Base-by-base conservation (phyloP, 2,329 filamentous ascomycete species). In the Verticillium zaregamsianum region DNA sequence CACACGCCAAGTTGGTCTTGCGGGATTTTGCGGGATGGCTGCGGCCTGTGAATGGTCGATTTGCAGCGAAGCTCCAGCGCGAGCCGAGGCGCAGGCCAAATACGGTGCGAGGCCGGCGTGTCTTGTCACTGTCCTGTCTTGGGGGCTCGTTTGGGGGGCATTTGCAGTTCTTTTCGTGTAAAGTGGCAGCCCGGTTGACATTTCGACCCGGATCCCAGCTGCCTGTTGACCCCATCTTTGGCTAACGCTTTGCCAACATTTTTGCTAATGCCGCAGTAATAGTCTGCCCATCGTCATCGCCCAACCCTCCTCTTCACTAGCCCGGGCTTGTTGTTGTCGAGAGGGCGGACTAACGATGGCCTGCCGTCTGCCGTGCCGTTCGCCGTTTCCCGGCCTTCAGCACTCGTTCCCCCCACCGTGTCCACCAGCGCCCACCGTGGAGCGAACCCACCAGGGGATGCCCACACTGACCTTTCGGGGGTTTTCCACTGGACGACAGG, bases 11-110 rank as follows among this genome's bases (percentile, higher is more conserved):
- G 45, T 49, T 49, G 57, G 37, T 31, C 25, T 32, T 58, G 57
- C 57, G 57, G 57, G 57, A 58, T 58, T 58, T 58, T 45, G 57
- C 57, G 57, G 57, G 57, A 58, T 49, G 37, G 17, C 7, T 15
- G 32, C 20, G 12, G 5, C 20, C 9, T 45, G 14, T 49, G 57
- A 49, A 33, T 49, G 57, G 57, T 8, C n/a, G 31, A 17, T 5
- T 31, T 33, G 57, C 25, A 25, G 35, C 37, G 25, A 20, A 20
- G 23, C 45, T 31, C 37, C 57, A 39, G 35, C 57, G 17, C 14
- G 15, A n/a, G 57, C 57, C 37, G 57, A 58, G 57, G 28, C 57
- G 23, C 37, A 32, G 57, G 23, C 23, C 39, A 15, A 28, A 17
- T 23, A 58, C 57, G 45, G 57, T 58, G 25, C 55, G 31, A 37